A percentile compares a stretch with the other conserved stretches of the same genome.
Evolutionary conservation across 768 basidiomycete species (phyloP).

Genomic region (Chalciporus pseudorubinellus): DNA sequence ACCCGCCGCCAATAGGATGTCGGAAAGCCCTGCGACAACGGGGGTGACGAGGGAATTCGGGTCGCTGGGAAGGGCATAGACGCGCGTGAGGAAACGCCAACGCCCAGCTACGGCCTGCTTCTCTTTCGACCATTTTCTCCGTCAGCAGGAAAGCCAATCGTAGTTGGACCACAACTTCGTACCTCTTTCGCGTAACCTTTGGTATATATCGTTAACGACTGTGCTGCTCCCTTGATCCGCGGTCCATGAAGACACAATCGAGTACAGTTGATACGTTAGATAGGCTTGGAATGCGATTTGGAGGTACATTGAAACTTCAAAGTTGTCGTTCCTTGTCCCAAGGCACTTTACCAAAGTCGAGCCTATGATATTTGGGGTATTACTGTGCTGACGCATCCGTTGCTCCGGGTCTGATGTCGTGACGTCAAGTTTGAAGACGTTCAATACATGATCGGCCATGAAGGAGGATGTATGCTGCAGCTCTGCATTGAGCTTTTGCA

Average conservation of each 20-base stretch:
- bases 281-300: slow-evolving; percentile 10
- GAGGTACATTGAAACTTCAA: too few species aligned
- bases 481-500: too few species aligned
- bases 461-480: too few species aligned
- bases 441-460: too few species aligned
- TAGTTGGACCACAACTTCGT: background rate
- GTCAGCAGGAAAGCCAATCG: background rate
- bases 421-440: too few species aligned
- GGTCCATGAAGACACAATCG: slow-evolving; percentile 11
- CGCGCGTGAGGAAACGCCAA: slow-evolving; percentile 8
- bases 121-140: background rate
- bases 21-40: background rate
- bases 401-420: too few species aligned
- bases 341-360: too few species aligned
- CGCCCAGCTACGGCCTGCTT: background rate
- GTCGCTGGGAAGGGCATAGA: slow-evolving; percentile 1
- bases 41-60: background rate
- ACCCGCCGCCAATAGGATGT: slow-evolving; percentile 2
- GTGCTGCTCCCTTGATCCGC: background rate
- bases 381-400: too few species aligned
- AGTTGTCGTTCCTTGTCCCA: too few species aligned
- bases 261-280: background rate
- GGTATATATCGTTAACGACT: background rate
- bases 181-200: slow-evolving; percentile 3
- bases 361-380: too few species aligned